These are phyloP conservation scores for Fraxinus pennsylvanica DNA, from an alignment of 257 asterid genomes.

Conservation along the genomic window DNA sequence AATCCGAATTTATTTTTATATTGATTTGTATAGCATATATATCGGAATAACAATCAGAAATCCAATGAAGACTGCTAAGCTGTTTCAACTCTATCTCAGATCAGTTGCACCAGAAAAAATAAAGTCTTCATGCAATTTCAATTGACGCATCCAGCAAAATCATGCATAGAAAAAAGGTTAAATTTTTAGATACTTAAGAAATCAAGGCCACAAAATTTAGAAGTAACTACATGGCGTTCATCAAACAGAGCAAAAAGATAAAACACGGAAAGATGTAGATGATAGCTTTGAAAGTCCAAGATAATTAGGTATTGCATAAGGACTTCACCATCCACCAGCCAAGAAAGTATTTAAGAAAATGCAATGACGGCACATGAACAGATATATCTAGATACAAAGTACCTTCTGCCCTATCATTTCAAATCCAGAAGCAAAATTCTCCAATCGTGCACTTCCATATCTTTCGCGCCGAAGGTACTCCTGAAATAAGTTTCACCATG, in stretches of 20 bases:
- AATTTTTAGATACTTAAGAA: conserved; percentile 2
- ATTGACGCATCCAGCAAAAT: conserved; percentile 1
- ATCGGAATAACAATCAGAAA: neutral
- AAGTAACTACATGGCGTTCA: conserved; percentile 6
- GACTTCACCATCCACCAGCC: conserved; percentile 12
- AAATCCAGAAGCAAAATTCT: conserved; percentile 90
- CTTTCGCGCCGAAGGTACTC: conserved; percentile 97
- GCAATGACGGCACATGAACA: neutral
- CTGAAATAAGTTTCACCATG: conserved; percentile 46
- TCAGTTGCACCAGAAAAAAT: conserved; percentile 10
- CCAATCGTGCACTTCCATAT: conserved; percentile 90
- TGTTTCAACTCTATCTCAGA: neutral
- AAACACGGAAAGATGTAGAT: neutral
- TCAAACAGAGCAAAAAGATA: conserved; percentile 15
- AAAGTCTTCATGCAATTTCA: neutral
- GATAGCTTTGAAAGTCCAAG: conserved; percentile 1
- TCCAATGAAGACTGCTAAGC: conserved; percentile 15
- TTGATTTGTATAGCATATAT: neutral
- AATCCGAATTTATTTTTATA: neutral
- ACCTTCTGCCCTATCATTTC: conserved; percentile 98
- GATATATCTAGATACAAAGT: conserved; percentile 12
- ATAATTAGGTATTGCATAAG: conserved; percentile 5
- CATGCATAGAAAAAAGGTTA: neutral
- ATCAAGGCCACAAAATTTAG: neutral
- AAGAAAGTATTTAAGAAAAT: conserved; percentile 7